A percentile compares a stretch with the other conserved stretches of the same genome.
Conservation (phyloP, 2,329 filamentous ascomycete genomes). For the Calonectria crousiana region DNA sequence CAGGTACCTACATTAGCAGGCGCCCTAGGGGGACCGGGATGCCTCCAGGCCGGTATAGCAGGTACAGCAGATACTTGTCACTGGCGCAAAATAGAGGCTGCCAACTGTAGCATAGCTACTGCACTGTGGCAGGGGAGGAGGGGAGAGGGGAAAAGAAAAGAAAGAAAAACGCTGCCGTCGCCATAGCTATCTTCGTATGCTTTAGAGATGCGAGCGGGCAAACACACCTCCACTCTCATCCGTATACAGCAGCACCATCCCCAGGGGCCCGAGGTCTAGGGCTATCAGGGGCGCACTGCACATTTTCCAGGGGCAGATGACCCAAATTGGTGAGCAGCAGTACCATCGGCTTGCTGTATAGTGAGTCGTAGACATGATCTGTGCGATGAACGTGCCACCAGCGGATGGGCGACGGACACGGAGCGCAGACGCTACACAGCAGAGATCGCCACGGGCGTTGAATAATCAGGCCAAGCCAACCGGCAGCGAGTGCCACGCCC, state of each 20-base stretch:
- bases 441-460: constrained; percentile 15
- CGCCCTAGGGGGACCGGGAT: constrained; percentile 1
- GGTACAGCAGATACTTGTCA: not conserved
- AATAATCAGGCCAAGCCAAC: not conserved
- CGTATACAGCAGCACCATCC: not conserved
- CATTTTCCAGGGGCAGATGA: constrained; percentile 20
- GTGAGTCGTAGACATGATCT: constrained; percentile 1
- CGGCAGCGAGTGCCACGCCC: constrained; percentile 2
- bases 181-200: not conserved
- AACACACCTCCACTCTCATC: constrained; percentile 1
- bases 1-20: constrained; percentile 28
- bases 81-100: not conserved
- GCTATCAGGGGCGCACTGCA: constrained; percentile 41
- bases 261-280: constrained; percentile 30
- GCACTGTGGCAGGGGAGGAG: not conserved
- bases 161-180: not conserved
- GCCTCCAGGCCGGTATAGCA: not conserved
- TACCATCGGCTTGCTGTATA: not conserved
- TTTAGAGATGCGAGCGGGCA: not conserved
- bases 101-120: not conserved
- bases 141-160: not conserved
- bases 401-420: not conserved
- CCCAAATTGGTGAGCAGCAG: constrained; percentile 16
- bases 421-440: not conserved
- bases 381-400: constrained; percentile 8